Base-by-base conservation (phyloP, 768 basidiomycete genomes). In the Trametes cubensis region DNA sequence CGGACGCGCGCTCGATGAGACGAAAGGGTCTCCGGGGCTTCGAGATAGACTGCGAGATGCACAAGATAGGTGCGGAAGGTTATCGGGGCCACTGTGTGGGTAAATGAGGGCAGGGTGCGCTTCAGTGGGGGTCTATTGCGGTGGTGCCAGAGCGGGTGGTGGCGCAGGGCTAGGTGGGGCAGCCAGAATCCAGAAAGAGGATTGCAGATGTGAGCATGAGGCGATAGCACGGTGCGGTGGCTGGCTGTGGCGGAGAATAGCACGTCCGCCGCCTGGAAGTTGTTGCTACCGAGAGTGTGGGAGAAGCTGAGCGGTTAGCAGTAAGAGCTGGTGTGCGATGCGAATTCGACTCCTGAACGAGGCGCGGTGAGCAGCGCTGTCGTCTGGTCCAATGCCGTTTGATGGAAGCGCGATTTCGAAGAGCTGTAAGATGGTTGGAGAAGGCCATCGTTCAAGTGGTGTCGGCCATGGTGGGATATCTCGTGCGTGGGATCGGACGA, bases 31-130 rank as follows among this genome's bases (percentile, higher is more conserved):
- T 41, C 18, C 26, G 30, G 56, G 41, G 48, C 58, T 51, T 51
- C 40, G 15, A 64, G 63, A 64, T 64, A 42, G 63, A 47, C 58
- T 64, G 63, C 55, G 55, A 64, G 63, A 64, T 64, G 49, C 40
- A 44, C 42, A 49, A 60, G 63, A 64, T 64, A 60, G 38, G 41
- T 55, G 40, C 57, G 46, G 62, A 63, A 58, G 53, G 51, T 48
- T 58, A 58, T 58, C 56, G 56, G 57, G 42, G 57, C 53, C 52
- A 49, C 58, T 38, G 52, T 46, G 39, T 63, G 56, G 53, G 62
- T 45, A 58, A 63, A 40, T 57, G 48, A 52, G 49, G 38, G 28
- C 45, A 34, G 30, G 40, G 39, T 3, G 21, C 21, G 13, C 17
- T 23, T 18, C 38, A 38, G 18, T 20, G 23, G 39, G 17, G 61